phyloP scores from a whole-genome alignment of 1,284 basidiomycete genomes.

The Pulveroboletus sp. region DNA sequence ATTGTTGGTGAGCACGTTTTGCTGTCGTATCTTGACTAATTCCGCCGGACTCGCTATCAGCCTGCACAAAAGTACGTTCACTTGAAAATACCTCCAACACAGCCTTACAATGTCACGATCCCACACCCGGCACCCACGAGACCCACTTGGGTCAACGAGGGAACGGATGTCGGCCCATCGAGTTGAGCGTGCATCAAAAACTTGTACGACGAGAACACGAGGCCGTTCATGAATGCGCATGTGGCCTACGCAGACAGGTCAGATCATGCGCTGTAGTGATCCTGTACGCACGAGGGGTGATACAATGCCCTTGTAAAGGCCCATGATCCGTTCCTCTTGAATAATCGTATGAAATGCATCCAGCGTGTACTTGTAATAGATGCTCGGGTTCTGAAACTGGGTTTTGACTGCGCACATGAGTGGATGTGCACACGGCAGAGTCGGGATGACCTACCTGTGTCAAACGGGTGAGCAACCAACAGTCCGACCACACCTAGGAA shows the following conservation, averaged over 20 bases:
- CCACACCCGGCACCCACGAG: constrained; percentile 79
- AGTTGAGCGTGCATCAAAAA: constrained; percentile 63
- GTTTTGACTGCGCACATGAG: constrained; percentile 58
- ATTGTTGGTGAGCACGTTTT: constrained; percentile 45
- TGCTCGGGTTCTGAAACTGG: constrained; percentile 62
- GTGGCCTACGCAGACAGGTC: constrained; percentile 44
- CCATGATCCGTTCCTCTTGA: constrained; percentile 60
- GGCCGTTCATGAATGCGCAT: constrained; percentile 68
- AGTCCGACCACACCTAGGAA: constrained; percentile 56
- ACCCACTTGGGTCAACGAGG: constrained; percentile 65
- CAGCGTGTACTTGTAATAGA: constrained; percentile 53
- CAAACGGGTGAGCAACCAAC: constrained; percentile 68
- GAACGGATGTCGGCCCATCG: constrained; percentile 39
- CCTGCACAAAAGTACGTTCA: constrained; percentile 35
- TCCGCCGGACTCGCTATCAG: constrained; percentile 80
- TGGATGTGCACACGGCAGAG: not conserved
- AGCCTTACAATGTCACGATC: constrained; percentile 65
- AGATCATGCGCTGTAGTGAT: too few species aligned
- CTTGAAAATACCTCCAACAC: not conserved
- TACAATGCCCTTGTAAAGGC: constrained; percentile 69
- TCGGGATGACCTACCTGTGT: constrained; percentile 50
- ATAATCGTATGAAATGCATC: constrained; percentile 63
- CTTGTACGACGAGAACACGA: constrained; percentile 74
- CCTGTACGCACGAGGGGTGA: constrained; percentile 58
- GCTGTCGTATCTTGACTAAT: constrained; percentile 84